Evolutionary conservation across 78 protist genomes (phyloP).

Genomic region (Planoprotostelium fungivorum): DNA sequence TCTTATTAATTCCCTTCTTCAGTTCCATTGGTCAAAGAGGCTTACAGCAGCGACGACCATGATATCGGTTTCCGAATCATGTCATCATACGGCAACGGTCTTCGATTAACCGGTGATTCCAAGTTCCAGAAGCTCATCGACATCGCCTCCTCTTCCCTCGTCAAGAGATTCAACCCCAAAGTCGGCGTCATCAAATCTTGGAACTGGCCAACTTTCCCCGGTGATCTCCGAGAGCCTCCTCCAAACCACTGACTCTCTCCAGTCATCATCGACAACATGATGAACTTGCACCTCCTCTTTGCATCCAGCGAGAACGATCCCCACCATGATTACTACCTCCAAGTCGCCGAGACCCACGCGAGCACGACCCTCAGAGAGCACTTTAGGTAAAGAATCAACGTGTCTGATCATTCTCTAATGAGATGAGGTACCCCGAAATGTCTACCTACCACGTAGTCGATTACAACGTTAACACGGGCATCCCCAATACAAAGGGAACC

Average conservation of each 20-base stretch:
- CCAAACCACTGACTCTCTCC: background rate
- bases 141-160: background rate
- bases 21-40: background rate
- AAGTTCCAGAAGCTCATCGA: background rate
- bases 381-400: background rate
- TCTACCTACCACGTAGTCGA: background rate
- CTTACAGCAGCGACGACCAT: background rate
- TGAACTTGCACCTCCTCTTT: background rate
- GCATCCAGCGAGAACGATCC: background rate
- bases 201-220: background rate
- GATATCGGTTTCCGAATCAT: background rate
- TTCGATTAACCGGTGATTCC: background rate
- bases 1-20: background rate
- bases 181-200: background rate
- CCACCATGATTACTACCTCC: background rate
- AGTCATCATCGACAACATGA: slow-evolving; percentile 1
- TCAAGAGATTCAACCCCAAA: background rate
- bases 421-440: background rate
- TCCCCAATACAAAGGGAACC: background rate
- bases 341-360: background rate
- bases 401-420: no score
- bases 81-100: background rate
- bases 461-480: background rate
- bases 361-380: background rate
- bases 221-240: background rate